phyloP scores from a whole-genome alignment of 1,139 yeast species.

The Pichia sp. region DNA sequence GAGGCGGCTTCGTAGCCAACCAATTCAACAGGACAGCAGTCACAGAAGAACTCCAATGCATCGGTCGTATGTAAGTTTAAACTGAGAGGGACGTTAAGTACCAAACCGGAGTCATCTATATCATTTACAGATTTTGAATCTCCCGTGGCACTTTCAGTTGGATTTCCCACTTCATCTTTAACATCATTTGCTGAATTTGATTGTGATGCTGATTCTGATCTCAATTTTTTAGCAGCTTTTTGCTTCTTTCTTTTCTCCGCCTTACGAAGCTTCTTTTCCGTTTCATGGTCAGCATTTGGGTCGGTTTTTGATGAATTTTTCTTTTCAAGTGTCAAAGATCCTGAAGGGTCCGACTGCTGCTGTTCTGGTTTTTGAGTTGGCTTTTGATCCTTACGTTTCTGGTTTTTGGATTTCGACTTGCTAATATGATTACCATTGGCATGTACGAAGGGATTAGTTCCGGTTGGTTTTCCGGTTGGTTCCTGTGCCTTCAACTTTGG shows the following conservation, averaged over 20 bases:
- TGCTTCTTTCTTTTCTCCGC: conserved; percentile 1
- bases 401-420: background rate
- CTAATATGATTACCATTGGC: background rate
- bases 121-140: background rate
- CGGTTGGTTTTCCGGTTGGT: background rate
- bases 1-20: conserved; percentile 5
- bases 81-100: background rate
- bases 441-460: background rate
- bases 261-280: background rate
- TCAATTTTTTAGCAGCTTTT: background rate
- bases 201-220: background rate
- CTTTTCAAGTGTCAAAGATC: background rate
- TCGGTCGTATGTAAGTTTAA: conserved; percentile 4
- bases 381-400: background rate
- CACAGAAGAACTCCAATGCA: conserved; percentile 11
- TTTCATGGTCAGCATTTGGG: background rate
- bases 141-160: background rate
- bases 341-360: background rate
- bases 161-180: background rate
- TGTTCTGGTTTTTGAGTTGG: background rate
- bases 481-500: background rate
- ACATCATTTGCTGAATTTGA: background rate
- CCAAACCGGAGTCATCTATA: background rate
- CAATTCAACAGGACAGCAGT: conserved; percentile 15
- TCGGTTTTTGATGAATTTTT: background rate